Evolutionary conservation across 768 basidiomycete genomes (phyloP), one percentile per base, ranked within the genome.

Genomic region (Pluteus cervinus): DNA sequence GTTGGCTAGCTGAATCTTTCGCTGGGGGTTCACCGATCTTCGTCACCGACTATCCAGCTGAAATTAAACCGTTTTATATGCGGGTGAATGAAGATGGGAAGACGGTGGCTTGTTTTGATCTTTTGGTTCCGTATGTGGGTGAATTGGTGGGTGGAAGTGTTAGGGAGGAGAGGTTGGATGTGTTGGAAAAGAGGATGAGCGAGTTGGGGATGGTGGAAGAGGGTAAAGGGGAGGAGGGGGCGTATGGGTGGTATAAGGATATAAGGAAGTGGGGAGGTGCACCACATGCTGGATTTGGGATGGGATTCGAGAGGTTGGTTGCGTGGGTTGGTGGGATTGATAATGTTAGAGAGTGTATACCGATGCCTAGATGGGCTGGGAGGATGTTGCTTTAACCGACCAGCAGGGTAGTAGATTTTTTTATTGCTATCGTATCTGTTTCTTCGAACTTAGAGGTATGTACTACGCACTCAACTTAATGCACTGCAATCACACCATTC

Each of bases 21-120:
- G 62, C 80, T 36, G 55, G 65, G 17, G 84, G 84, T 0, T n/a
- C n/a, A n/a, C 94, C 96, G 2, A 74, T 93, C 2, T 97, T 98
- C 55, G 82, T 99, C 37, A 87, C 81, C 10, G 81, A 94, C 55
- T 99, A 98, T 54, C 94, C 96, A 2, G 59, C 68, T 4, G 35
- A 54, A 2, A 57, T 89, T 44, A 99, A 99, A 59, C 92, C 96
- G 6, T 98, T 98, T 65, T 99, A 99, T 63, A 97, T 98, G 96
- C 79, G 87, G 24, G 55, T 54, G 28, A 89, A 88, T 51, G 58
- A 59, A 7, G 61, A 69, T 26, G 59, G 58, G 29, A 45, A 52
- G 43, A 84, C 88, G 0, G 90, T 89, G 3, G 89, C 83, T n/a
- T 98, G 94, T 61, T 96, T 99, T 51, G 96, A 99, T 55, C 69